A percentile compares a stretch with the other conserved stretches of the same genome.
These are phyloP conservation scores for Penicillium ucsense DNA, from an alignment of 495 filamentous ascomycete genomes.

Conservation along the genomic window DNA sequence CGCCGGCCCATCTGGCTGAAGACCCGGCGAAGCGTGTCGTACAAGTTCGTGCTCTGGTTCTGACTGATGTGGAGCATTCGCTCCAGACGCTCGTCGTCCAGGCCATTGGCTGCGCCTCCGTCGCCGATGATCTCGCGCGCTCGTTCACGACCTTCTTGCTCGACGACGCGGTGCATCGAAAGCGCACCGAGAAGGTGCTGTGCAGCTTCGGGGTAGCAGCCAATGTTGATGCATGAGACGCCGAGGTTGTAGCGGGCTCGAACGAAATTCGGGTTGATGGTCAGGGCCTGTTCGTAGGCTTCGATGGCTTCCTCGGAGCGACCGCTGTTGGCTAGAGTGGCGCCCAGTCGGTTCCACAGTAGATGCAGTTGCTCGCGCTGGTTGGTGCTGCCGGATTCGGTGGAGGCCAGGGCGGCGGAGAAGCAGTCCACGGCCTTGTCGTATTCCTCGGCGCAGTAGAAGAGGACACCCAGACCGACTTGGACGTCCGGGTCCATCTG, in stretches of 20 bases:
- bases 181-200: slow-evolving; percentile 89
- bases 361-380: slow-evolving; percentile 72
- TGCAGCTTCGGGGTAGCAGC: slow-evolving; percentile 85
- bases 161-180: slow-evolving; percentile 93
- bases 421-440: slow-evolving; percentile 99
- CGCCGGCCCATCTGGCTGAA: slow-evolving; percentile 88
- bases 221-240: slow-evolving; percentile 95
- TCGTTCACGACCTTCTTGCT: slow-evolving; percentile 71
- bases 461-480: slow-evolving; percentile 92
- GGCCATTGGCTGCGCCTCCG: slow-evolving; percentile 36
- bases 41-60: slow-evolving; percentile 93
- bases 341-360: slow-evolving; percentile 95
- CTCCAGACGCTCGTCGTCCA: slow-evolving; percentile 62
- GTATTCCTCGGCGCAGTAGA: slow-evolving; percentile 96
- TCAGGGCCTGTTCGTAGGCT: slow-evolving; percentile 86
- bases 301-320: slow-evolving; percentile 91
- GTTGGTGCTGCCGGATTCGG: slow-evolving; percentile 70
- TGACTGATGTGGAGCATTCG: slow-evolving; percentile 65
- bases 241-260: slow-evolving; percentile 95
- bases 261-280: slow-evolving; percentile 87
- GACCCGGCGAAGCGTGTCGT: slow-evolving; percentile 84
- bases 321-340: slow-evolving; percentile 89
- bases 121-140: slow-evolving; percentile 71
- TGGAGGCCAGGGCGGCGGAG: slow-evolving; percentile 71
- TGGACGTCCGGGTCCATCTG: slow-evolving; percentile 98